A percentile compares a stretch with the other conserved stretches of the same genome.
Evolutionary conservation across 352 stramenopile genomes (phyloP).

Genomic region (Salisapilia sapeloensis): DNA sequence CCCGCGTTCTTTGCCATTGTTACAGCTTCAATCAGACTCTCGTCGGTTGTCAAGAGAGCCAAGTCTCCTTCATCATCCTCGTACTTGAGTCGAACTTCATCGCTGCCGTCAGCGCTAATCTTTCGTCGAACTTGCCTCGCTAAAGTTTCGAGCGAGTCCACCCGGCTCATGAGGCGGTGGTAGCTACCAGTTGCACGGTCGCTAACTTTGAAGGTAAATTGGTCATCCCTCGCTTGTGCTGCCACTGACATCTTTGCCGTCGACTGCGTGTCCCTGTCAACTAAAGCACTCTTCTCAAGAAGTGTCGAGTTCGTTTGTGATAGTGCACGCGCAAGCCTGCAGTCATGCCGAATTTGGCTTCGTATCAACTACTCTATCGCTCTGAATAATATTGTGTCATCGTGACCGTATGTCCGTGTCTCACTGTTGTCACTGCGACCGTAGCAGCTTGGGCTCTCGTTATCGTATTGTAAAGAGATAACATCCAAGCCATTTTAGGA

Average conservation of each 20-base stretch:
- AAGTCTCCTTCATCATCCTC: conserved; percentile 80
- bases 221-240: conserved; percentile 42
- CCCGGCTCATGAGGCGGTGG: conserved; percentile 70
- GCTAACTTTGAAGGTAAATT: conserved; percentile 81
- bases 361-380: too few relatives aligned
- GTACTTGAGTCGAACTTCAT: conserved; percentile 70
- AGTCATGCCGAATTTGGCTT: too few relatives aligned
- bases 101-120: conserved; percentile 35
- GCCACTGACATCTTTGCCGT: conserved; percentile 57
- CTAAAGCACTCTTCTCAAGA: conserved; percentile 73
- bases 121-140: conserved; percentile 69
- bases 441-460: too few relatives aligned
- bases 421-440: too few relatives aligned
- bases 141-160: conserved; percentile 43
- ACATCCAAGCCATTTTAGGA: too few relatives aligned
- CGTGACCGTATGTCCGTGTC: too few relatives aligned
- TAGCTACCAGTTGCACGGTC: conserved; percentile 67
- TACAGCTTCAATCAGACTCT: conserved; percentile 74
- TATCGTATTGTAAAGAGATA: too few relatives aligned
- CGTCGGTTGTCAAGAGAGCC: conserved; percentile 66
- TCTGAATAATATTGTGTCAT: too few relatives aligned
- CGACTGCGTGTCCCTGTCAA: conserved; percentile 67
- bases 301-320: too few relatives aligned
- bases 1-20: conserved; percentile 69
- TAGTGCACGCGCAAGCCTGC: too few relatives aligned